Conservation (phyloP, 2,329 filamentous ascomycete species). For the Scedosporium minutisporum region DNA sequence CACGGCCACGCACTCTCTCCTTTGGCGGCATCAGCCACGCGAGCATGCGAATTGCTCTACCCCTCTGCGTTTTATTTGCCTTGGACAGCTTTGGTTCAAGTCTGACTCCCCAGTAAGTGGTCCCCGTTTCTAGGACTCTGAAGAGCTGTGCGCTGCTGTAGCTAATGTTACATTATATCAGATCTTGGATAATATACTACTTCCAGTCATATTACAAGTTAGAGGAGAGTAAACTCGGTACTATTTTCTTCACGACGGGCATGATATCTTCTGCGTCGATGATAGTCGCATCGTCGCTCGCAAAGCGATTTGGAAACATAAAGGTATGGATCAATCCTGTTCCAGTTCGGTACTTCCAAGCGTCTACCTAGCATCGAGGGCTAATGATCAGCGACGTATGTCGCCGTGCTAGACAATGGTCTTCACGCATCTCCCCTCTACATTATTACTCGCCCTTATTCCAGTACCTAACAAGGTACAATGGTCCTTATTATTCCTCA, state of each 20-base stretch:
- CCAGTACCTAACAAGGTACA: conserved; percentile 43
- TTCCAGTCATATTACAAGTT: conserved; percentile 40
- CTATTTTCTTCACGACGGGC: conserved; percentile 44
- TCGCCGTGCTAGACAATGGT: conserved; percentile 52
- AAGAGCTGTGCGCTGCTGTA: conserved; percentile 23
- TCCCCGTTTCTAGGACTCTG: conserved; percentile 13
- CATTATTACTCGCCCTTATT: conserved; percentile 55
- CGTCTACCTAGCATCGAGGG: too few relatives aligned
- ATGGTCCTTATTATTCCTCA: conserved; percentile 48
- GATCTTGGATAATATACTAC: conserved; percentile 50
- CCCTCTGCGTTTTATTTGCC: conserved; percentile 57
- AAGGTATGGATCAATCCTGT: conserved; percentile 37
- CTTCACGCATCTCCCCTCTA: conserved; percentile 62
- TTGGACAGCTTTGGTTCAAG: conserved; percentile 63
- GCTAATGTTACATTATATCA: conserved; percentile 11
- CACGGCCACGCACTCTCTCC: conserved; percentile 34
- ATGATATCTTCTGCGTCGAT: conserved; percentile 42
- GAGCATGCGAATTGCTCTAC: conserved; percentile 44
- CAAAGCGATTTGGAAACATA: conserved; percentile 50
- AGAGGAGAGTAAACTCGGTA: conserved; percentile 39
- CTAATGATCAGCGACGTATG: neutral
- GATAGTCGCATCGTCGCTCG: conserved; percentile 42
- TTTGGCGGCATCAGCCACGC: conserved; percentile 36
- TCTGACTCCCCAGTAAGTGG: conserved; percentile 50
- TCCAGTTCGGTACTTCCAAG: conserved; percentile 4